Evolutionary conservation across 2,329 filamentous ascomycete species (phyloP), one percentile per base, ranked within the genome.

Genomic region (Sporothrix protearum): DNA sequence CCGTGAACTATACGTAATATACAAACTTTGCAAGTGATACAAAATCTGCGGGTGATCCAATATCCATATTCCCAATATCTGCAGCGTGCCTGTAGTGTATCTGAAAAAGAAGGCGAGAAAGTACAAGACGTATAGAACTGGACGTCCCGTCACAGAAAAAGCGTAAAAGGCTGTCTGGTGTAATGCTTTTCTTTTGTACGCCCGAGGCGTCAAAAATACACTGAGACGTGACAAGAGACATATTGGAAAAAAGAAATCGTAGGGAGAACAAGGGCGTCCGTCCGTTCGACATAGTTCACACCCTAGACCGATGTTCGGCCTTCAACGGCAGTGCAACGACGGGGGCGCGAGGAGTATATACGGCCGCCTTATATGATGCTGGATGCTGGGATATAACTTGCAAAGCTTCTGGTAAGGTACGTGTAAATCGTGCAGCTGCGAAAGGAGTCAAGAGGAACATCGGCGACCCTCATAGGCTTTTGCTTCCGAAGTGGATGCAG

Each of bases 171-270:
- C 63, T n/a, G 33, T 49, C 63, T 49, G 63, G 63, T 66, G 63
- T 66, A 66, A 49, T 49, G 33, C 49, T 33, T 49, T 25, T 66
- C 63, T 66, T 66, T 66, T 66, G 63, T 66, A 33, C 45, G 10
- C 25, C 42, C 25, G 63, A 49, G 63, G 42, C 42, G 42, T 49
- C 14, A 66, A 49, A 66, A 42, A 28, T 12, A 53, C 22, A 53
- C 39, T 10, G n/a, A 63, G 57, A 39, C 59, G 36, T 28, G 12
- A 3, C n/a, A 10, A 45, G 59, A 63, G 59, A 63, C 36, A 63
- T 42, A 42, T 63, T 63, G 59, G 59, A 45, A 36, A 63, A 39
- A 42, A 14, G 33, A n/a, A 28, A 25, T 39, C 57, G n/a, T 36
- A 42, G 33, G 42, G 8, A 42, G 57, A 42, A 12, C 55, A 9